A percentile compares a stretch with the other conserved stretches of the same genome.
Evolutionary conservation across 2,329 filamentous ascomycete genomes (phyloP).

Genomic region (Trichoderma atroviride): DNA sequence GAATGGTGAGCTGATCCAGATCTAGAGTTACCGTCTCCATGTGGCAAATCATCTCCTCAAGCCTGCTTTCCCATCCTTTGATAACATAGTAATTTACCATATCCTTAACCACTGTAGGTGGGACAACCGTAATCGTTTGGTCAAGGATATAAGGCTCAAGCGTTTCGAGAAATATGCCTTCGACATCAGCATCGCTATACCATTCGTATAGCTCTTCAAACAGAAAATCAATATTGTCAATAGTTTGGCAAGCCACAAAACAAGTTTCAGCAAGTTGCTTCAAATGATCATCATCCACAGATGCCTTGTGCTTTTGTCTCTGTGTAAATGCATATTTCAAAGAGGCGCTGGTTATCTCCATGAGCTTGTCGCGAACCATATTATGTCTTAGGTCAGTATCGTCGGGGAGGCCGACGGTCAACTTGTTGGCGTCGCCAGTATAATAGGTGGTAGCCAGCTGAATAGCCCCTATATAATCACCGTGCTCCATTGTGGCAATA

Average conservation of each 20-base stretch:
- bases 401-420: constrained; percentile 91
- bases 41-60: constrained; percentile 94
- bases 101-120: constrained; percentile 82
- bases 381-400: constrained; percentile 73
- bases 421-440: constrained; percentile 84
- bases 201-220: constrained; percentile 90
- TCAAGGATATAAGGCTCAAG: constrained; percentile 88
- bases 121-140: constrained; percentile 71
- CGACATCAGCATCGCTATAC: constrained; percentile 76
- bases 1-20: constrained; percentile 84
- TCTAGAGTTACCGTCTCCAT: constrained; percentile 90
- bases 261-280: constrained; percentile 80
- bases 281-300: constrained; percentile 61
- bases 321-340: constrained; percentile 84
- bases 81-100: constrained; percentile 80
- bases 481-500: constrained; percentile 91
- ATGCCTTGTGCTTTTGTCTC: constrained; percentile 52
- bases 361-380: constrained; percentile 83
- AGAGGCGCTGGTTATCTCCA: constrained; percentile 93
- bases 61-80: constrained; percentile 71
- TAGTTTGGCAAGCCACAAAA: constrained; percentile 78
- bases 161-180: constrained; percentile 81
- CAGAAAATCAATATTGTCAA: constrained; percentile 78
- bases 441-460: constrained; percentile 91
- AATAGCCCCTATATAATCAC: constrained; percentile 93